These are phyloP conservation scores for Suillus discolor DNA, from an alignment of 768 basidiomycete species.

Conservation along the genomic window DNA sequence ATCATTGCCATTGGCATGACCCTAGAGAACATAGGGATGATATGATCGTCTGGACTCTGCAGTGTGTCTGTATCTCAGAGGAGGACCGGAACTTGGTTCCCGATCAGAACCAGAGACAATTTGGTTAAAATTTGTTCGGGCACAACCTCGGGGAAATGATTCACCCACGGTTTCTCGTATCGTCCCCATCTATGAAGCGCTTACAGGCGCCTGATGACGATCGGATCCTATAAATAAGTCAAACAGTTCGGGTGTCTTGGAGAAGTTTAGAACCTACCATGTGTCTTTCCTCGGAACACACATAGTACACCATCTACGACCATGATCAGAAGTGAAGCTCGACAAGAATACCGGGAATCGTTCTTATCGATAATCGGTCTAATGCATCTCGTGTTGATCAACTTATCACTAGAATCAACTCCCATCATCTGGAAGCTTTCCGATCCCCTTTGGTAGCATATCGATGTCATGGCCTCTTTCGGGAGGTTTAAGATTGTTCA, in stretches of 20 bases:
- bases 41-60: neutral
- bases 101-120: constrained; percentile 29
- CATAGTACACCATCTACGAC: neutral
- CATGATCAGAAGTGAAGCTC: neutral
- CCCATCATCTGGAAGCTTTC: neutral
- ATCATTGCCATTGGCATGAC: neutral
- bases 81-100: constrained; percentile 12
- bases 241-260: neutral
- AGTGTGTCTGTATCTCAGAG: neutral
- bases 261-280: neutral
- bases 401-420: neutral
- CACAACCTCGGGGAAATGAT: constrained; percentile 14
- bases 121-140: constrained; percentile 33
- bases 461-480: neutral
- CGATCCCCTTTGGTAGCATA: neutral
- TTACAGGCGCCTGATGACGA: neutral
- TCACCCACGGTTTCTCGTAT: constrained; percentile 28
- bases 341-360: neutral
- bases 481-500: neutral
- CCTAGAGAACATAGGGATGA: neutral
- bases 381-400: too few relatives aligned
- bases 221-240: neutral
- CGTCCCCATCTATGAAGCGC: constrained; percentile 24
- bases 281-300: neutral
- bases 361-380: neutral